These are phyloP conservation scores for Xylaria sp. DNA, from an alignment of 2,329 filamentous ascomycete genomes.

Conservation along the genomic window DNA sequence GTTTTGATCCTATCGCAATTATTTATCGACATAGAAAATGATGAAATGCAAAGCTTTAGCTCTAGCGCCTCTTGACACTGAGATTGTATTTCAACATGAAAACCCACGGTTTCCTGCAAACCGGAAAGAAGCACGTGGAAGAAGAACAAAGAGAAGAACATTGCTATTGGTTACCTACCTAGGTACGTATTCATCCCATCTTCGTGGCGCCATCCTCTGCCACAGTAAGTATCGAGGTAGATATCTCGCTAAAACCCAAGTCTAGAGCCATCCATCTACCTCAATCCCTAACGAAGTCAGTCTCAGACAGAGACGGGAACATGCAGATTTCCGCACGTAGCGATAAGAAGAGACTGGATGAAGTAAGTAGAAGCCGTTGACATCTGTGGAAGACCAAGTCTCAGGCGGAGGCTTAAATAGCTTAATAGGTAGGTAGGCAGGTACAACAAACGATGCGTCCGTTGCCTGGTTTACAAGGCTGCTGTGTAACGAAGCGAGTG, in stretches of 20 bases:
- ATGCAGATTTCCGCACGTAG: conserved; percentile 13
- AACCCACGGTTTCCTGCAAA: too few relatives aligned
- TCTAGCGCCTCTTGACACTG: too few relatives aligned
- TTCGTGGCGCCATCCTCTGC: not conserved
- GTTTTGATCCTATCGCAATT: too few relatives aligned
- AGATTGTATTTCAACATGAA: too few relatives aligned
- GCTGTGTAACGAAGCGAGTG: conserved; percentile 2
- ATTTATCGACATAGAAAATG: too few relatives aligned
- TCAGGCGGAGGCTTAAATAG: not conserved
- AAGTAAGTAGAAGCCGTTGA: not conserved
- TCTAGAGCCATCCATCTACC: too few relatives aligned
- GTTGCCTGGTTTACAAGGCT: conserved; percentile 21
- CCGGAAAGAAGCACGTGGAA: not conserved
- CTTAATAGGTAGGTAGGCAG: not conserved
- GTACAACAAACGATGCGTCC: not conserved
- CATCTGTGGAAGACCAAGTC: conserved; percentile 5
- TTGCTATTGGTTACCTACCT: too few relatives aligned
- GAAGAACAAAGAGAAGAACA: not conserved
- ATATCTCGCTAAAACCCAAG: too few relatives aligned
- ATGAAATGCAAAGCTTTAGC: too few relatives aligned
- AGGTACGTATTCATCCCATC: not conserved
- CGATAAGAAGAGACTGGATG: not conserved
- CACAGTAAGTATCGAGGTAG: too few relatives aligned
- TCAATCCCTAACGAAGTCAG: not conserved
- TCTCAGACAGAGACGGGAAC: conserved; percentile 14